phyloP scores from a whole-genome alignment of 805 yeast genomes.

The Saccharomyces mikatae region DNA sequence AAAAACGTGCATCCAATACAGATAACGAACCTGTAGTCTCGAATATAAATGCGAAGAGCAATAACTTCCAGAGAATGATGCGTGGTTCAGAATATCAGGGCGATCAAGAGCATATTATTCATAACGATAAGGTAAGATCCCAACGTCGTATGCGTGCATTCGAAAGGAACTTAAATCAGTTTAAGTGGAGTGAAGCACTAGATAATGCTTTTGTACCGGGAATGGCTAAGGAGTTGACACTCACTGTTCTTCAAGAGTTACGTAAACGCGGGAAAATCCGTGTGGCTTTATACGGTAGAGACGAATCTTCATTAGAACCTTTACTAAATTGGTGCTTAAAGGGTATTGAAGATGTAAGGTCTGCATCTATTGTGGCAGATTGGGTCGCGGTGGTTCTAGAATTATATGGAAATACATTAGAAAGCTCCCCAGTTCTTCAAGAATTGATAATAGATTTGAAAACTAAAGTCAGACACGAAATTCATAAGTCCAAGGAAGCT shows the following conservation, averaged over 20 bases:
- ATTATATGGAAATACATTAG: conserved; percentile 68
- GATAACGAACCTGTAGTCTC: conserved; percentile 14
- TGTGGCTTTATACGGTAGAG: conserved; percentile 72
- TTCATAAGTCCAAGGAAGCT: conserved; percentile 77
- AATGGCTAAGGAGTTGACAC: conserved; percentile 67
- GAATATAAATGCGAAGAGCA: conserved; percentile 30
- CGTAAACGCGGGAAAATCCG: conserved; percentile 83
- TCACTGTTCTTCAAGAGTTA: conserved; percentile 78
- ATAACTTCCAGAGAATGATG: conserved; percentile 71
- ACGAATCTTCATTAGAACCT: conserved; percentile 80
- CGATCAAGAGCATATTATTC: conserved; percentile 69
- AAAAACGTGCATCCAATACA: conserved; percentile 37
- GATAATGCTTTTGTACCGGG: conserved; percentile 80
- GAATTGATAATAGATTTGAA: conserved; percentile 57
- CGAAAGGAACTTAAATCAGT: conserved; percentile 77
- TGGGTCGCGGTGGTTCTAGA: conserved; percentile 67
- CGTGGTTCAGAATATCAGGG: conserved; percentile 89
- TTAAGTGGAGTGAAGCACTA: conserved; percentile 88
- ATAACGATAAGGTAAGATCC: conserved; percentile 48
- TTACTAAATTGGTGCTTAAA: conserved; percentile 74
- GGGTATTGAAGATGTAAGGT: conserved; percentile 72
- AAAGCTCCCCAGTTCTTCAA: conserved; percentile 67
- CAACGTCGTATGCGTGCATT: conserved; percentile 67
- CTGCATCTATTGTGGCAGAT: conserved; percentile 51
- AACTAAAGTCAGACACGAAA: conserved; percentile 57